Base-by-base conservation (phyloP, 768 basidiomycete genomes). In the Lactifluus volemus region DNA sequence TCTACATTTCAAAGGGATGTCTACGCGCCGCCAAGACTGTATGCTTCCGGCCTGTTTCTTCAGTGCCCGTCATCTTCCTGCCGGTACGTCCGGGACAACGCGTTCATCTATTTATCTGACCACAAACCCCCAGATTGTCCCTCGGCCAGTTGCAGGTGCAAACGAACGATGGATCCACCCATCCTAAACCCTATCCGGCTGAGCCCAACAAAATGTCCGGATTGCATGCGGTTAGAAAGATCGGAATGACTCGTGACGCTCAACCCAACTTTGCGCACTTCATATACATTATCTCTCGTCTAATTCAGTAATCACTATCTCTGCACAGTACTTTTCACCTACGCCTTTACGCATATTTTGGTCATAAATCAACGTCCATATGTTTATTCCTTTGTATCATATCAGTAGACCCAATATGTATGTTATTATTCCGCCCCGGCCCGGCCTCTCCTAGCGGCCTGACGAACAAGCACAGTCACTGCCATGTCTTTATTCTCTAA, bases 21-120 rank as follows among this genome's bases (percentile, higher is more conserved):
- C 69, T n/a, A 68, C 68, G 15, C 67, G 69, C 30, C 55, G 61
- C 53, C 65, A 69, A 49, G 69, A 70, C 49, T 70, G 69, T 53
- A 53, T 66, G 54, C 60, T 55, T 14, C 52, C 41, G 29, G n/a
- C 38, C 48, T 70, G 69, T 42, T 49, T 68, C 21, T 70, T 70
- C 59, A 70, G 69, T 45, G 49, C 34, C 50, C 63, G 69, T 3
- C 69, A 70, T 47, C n/a, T n/a, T n/a, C 60, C 65, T 30, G 34
- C 25, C 10, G 58, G 69, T 70, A 58, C 7, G 67, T 60, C 11
- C 21, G 32, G 21, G 7, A 45, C 25, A 19, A 36, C 48, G 38
- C 38, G 2, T 19, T 57, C 19, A 29, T 39, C 38, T 25, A 6
- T 58, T 19, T 38, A 17, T 52, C 63, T 53, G 45, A 57, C 21